phyloP scores from a whole-genome alignment of 2,329 filamentous ascomycete species.

The Colletotrichum endophyticum region DNA sequence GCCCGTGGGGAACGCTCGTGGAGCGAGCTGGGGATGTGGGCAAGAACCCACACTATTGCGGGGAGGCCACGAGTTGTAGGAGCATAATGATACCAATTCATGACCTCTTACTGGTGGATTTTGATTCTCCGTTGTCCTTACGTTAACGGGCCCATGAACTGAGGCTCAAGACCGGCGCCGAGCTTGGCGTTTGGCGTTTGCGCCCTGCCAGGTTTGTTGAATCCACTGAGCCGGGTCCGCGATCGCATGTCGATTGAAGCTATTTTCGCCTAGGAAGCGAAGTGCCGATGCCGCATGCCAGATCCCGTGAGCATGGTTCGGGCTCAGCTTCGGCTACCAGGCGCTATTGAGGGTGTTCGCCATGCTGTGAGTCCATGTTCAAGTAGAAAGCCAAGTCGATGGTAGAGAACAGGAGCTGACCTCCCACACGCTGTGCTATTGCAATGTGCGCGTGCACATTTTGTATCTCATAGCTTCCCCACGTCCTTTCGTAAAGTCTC shows the following conservation, averaged over 20 bases:
- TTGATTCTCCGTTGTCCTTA: not conserved
- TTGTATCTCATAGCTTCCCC: not conserved
- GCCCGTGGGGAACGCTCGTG: conserved; percentile 4
- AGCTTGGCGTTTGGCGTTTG: not conserved
- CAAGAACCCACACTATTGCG: not conserved
- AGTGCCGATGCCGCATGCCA: not conserved
- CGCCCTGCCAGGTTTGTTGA: not conserved
- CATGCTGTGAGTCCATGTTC: not conserved
- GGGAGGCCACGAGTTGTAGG: not conserved
- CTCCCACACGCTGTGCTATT: not conserved
- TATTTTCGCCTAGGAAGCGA: not conserved
- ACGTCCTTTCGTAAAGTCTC: no score
- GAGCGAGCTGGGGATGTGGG: not conserved
- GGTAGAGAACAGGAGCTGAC: not conserved
- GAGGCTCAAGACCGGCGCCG: not conserved
- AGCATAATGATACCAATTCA: not conserved
- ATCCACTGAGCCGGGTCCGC: not conserved
- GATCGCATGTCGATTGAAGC: not conserved
- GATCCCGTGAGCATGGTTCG: not conserved
- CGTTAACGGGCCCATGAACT: not conserved
- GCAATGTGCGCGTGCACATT: not conserved
- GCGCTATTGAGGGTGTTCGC: not conserved
- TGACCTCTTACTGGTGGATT: not conserved
- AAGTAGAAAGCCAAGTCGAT: not conserved
- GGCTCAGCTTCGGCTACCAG: not conserved